Evolutionary conservation across 345 rosid genomes (phyloP).

Genomic region (Dipteronia dyeriana): DNA sequence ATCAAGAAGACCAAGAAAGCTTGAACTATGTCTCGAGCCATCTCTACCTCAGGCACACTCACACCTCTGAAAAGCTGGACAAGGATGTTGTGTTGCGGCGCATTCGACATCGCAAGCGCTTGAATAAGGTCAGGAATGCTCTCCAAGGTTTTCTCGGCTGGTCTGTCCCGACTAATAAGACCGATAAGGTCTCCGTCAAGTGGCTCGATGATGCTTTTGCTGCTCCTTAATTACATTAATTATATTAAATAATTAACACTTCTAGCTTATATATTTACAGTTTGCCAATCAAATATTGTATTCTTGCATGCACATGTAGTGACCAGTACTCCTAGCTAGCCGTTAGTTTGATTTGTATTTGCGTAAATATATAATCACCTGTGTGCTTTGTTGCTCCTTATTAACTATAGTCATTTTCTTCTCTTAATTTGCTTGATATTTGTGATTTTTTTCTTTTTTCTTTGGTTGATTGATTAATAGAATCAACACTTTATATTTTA

Average conservation of each 20-base stretch:
- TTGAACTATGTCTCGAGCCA: slow-evolving; percentile 25
- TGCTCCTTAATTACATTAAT: slow-evolving; percentile 33
- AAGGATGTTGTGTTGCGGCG: slow-evolving; percentile 45
- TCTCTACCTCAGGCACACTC: slow-evolving; percentile 30
- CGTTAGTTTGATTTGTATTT: not conserved
- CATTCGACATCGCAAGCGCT: slow-evolving; percentile 48
- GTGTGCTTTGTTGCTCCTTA: not conserved
- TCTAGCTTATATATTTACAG: not conserved
- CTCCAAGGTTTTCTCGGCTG: slow-evolving; percentile 32
- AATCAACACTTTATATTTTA: not conserved
- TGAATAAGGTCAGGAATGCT: slow-evolving; percentile 31
- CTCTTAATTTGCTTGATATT: too few species aligned
- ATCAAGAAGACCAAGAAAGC: slow-evolving; percentile 27
- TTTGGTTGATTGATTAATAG: not conserved
- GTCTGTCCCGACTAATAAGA: not conserved
- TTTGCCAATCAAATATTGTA: not conserved
- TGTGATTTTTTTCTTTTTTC: not conserved
- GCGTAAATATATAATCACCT: not conserved
- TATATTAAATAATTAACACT: not conserved
- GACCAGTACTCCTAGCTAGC: not conserved
- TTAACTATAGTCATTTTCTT: too few species aligned
- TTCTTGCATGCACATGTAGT: not conserved
- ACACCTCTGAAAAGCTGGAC: slow-evolving; percentile 30
- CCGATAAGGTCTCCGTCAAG: slow-evolving; percentile 3
- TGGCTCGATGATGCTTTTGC: slow-evolving; percentile 65